Evolutionary conservation across 2,329 filamentous ascomycete species (phyloP), one percentile per base, ranked within the genome.

Genomic region (Hypomyces perniciosus): DNA sequence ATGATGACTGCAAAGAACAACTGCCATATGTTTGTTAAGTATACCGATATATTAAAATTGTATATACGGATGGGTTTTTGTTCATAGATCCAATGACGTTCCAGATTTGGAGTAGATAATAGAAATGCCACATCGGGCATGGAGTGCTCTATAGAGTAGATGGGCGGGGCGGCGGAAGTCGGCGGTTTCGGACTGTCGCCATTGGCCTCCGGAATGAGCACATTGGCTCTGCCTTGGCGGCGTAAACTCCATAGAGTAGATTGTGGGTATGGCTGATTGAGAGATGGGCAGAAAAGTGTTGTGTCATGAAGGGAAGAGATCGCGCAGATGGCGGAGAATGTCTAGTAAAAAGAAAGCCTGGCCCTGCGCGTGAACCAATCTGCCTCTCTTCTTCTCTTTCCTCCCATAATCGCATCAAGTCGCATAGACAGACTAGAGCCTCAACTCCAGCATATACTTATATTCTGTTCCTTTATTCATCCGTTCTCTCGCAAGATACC

Each of bases 141-240:
- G 12, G 12, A 12, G 33, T 12, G 8, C 8, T 8, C 33, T 8
- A 35, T 8, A 35, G 12, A 35, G 12, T 35, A 35, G 12, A 12
- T 35, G 8, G 50, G 30, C 27, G 26, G n/a, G 4, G 5, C 34
- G 26, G 42, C 51, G 51, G 51, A 53, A 49, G 45, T 53, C 51
- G 51, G 51, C 40, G 51, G 51, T 45, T 48, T 56, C 55, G 54
- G 55, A 48, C 57, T 61, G 59, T 61, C 59, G 59, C 58, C 59
- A 60, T 60, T 55, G 43, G 46, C 46, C 44, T 35, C 51, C 52
- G 43, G 46, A 45, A 54, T 56, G 50, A 56, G 51, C 46, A 43
- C 46, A 53, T 53, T 43, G 30, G 33, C 12, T 29, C 39, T 44
- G 31, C 41, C 47, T 31, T 13, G 33, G 29, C 10, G 31, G 27